A percentile compares a stretch with the other conserved stretches of the same genome.
Conservation (phyloP, 805 yeast genomes). For the Saccharomyces mikatae region DNA sequence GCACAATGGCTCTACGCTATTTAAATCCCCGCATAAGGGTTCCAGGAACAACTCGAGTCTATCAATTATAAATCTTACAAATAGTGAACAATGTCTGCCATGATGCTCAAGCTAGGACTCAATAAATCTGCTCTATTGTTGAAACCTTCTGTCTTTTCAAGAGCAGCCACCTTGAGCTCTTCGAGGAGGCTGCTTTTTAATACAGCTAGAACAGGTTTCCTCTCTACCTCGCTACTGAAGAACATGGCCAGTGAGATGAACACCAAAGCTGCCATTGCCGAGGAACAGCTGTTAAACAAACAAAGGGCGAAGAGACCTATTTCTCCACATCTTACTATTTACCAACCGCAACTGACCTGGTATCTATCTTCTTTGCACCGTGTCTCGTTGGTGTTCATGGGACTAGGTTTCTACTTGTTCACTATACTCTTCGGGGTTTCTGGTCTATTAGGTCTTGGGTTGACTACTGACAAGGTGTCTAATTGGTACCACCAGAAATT, state of each 20-base stretch:
- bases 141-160: constrained; percentile 8
- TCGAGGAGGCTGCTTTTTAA: constrained; percentile 4
- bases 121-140: constrained; percentile 5
- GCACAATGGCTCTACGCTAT: neutral
- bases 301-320: constrained; percentile 85
- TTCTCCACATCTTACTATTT: constrained; percentile 85
- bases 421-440: constrained; percentile 69
- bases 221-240: neutral
- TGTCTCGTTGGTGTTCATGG: constrained; percentile 78
- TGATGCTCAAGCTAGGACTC: constrained; percentile 14
- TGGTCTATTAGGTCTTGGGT: constrained; percentile 48
- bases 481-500: constrained; percentile 44
- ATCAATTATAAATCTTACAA: neutral
- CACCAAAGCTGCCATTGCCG: constrained; percentile 51
- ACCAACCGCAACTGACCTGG: constrained; percentile 87
- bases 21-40: neutral
- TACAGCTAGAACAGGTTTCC: constrained; percentile 8
- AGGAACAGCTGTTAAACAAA: constrained; percentile 58
- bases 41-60: neutral
- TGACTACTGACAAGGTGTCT: constrained; percentile 31
- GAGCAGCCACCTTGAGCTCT: constrained; percentile 4
- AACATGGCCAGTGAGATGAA: constrained; percentile 3
- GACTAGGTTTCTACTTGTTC: constrained; percentile 68
- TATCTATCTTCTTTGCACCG: constrained; percentile 76
- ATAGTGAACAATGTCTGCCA: neutral